Conservation (phyloP, 176 grass and related monocot genomes). For the Oropetium thomaeum region DNA sequence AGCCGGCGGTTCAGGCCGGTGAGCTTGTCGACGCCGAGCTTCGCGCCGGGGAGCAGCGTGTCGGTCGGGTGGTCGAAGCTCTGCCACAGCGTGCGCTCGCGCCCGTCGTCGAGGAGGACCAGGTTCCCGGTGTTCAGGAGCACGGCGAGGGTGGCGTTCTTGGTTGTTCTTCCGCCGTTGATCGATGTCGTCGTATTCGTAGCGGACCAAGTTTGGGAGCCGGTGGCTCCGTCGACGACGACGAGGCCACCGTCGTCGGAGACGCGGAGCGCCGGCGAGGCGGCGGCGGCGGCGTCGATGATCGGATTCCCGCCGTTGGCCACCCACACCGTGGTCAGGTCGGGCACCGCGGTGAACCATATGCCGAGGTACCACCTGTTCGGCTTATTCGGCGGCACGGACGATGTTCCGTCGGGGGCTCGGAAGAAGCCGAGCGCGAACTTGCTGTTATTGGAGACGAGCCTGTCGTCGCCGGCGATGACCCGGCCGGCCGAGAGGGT, state of each 20-base stretch:
- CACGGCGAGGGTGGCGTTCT: conserved; percentile 7
- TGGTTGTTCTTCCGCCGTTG: neutral
- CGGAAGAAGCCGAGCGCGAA: conserved; percentile 57
- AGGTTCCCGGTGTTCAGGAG: conserved; percentile 47
- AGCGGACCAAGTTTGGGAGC: conserved; percentile 34
- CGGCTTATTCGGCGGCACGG: neutral
- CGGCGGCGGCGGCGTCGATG: neutral
- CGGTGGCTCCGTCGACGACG: neutral
- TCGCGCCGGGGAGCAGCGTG: conserved; percentile 26
- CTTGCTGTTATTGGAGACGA: conserved; percentile 39
- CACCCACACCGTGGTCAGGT: conserved; percentile 33
- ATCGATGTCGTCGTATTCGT: too few relatives aligned
- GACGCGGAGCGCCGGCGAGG: conserved; percentile 30
- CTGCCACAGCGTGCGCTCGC: too few relatives aligned
- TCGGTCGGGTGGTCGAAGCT: conserved; percentile 44
- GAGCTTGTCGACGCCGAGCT: conserved; percentile 41
- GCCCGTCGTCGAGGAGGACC: conserved; percentile 28
- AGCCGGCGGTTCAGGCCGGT: conserved; percentile 26
- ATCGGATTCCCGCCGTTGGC: conserved; percentile 34
- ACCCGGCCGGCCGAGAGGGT: neutral
- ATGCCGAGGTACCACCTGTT: conserved; percentile 42
- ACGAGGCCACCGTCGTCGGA: conserved; percentile 32
- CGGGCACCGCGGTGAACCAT: conserved; percentile 45
- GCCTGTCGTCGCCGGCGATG: neutral
- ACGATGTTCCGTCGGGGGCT: neutral